Conservation (phyloP, 163 green algal species). For the Prototheca wickerhamii region DNA sequence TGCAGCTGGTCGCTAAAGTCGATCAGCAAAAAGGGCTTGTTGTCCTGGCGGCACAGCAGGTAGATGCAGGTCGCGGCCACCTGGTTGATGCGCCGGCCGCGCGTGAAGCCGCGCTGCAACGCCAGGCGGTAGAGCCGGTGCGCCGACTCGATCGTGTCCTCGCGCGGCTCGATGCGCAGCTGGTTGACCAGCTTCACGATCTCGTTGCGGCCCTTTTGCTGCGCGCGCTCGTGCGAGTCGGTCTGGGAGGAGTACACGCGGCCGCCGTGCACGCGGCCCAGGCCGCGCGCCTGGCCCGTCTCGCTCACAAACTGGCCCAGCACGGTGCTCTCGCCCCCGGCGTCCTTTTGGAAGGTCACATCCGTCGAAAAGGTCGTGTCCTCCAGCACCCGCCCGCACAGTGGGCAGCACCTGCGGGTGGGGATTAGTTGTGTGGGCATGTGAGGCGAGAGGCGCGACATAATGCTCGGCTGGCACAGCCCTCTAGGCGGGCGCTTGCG, state of each 20-base stretch:
- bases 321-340: constrained; percentile 57
- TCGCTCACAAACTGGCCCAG: constrained; percentile 67
- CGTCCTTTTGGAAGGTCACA: constrained; percentile 79
- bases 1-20: constrained; percentile 85
- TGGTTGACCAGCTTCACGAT: constrained; percentile 73
- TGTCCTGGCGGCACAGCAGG: constrained; percentile 91
- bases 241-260: constrained; percentile 50
- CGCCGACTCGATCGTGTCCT: constrained; percentile 55
- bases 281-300: constrained; percentile 38
- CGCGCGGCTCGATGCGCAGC: constrained; percentile 61
- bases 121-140: constrained; percentile 80
- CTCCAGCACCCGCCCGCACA: constrained; percentile 79
- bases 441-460: not conserved
- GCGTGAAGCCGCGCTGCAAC: constrained; percentile 85
- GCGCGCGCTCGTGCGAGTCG: constrained; percentile 75
- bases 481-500: too few relatives aligned
- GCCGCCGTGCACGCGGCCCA: constrained; percentile 52
- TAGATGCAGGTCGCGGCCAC: constrained; percentile 93
- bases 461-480: not conserved
- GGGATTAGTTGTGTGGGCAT: constrained; percentile 10
- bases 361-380: constrained; percentile 77
- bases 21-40: constrained; percentile 95
- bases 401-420: constrained; percentile 70
- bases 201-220: constrained; percentile 65
- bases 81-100: constrained; percentile 72